A percentile compares a stretch with the other conserved stretches of the same genome.
phyloP scores from a whole-genome alignment of 2,329 filamentous ascomycete genomes.

The Sporothrix mexicana region DNA sequence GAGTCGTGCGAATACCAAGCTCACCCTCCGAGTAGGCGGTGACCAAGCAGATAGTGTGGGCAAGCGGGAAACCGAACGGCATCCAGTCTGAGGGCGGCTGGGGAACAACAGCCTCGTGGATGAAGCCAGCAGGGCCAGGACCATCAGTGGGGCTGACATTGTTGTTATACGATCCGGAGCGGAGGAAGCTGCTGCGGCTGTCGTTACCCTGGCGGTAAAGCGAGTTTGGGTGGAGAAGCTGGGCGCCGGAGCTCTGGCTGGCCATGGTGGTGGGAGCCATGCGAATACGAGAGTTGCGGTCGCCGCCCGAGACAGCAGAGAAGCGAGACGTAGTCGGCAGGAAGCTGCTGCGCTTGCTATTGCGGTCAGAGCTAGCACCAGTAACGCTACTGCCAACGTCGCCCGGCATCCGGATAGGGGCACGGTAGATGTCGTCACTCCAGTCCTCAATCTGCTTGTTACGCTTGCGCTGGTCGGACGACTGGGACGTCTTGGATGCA shows the following conservation, averaged over 20 bases:
- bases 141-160: slow-evolving; percentile 67
- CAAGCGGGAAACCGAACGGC: slow-evolving; percentile 93
- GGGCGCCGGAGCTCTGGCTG: slow-evolving; percentile 78
- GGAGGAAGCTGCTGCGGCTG: slow-evolving; percentile 69
- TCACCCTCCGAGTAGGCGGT: slow-evolving; percentile 97
- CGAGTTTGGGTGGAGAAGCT: slow-evolving; percentile 71
- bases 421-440: slow-evolving; percentile 95
- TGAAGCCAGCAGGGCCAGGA: slow-evolving; percentile 87
- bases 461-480: slow-evolving; percentile 79
- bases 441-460: slow-evolving; percentile 96
- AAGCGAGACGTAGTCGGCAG: slow-evolving; percentile 94
- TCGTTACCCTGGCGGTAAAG: slow-evolving; percentile 73
- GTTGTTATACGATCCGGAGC: slow-evolving; percentile 60
- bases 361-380: slow-evolving; percentile 65
- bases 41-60: slow-evolving; percentile 91
- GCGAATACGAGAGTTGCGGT: slow-evolving; percentile 59
- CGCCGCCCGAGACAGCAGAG: slow-evolving; percentile 83
- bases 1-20: slow-evolving; percentile 87
- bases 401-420: slow-evolving; percentile 79
- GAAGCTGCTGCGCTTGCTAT: slow-evolving; percentile 84
- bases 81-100: slow-evolving; percentile 97
- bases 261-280: slow-evolving; percentile 89
- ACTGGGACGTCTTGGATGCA: slow-evolving; percentile 82
- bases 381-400: slow-evolving; percentile 70
- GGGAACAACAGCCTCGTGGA: slow-evolving; percentile 93